These are phyloP conservation scores for Ophiocordyceps australis DNA, from an alignment of 2,329 filamentous ascomycete genomes.

Conservation along the genomic window DNA sequence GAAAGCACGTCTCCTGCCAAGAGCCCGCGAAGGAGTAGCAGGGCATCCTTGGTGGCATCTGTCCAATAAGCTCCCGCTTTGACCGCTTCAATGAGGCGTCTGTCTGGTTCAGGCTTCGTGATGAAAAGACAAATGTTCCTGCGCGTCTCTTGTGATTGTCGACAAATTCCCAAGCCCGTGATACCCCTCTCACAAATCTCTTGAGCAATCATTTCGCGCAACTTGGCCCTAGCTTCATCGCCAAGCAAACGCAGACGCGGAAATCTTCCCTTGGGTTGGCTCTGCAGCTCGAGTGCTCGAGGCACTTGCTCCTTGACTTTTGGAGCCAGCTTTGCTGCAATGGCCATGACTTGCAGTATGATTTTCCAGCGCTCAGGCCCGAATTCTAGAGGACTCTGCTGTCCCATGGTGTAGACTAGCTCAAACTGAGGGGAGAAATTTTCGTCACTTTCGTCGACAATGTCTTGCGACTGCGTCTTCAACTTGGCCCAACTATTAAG, in stretches of 20 bases:
- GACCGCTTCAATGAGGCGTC: not conserved
- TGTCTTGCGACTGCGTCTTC: slow-evolving; percentile 23
- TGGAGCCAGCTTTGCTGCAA: slow-evolving; percentile 15
- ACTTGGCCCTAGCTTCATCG: slow-evolving; percentile 6
- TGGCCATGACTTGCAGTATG: slow-evolving; percentile 29
- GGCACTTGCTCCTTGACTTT: slow-evolving; percentile 13
- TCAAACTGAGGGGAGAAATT: slow-evolving; percentile 39
- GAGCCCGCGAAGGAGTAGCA: slow-evolving; percentile 32
- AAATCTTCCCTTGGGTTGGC: slow-evolving; percentile 16
- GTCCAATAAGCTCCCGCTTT: slow-evolving; percentile 9
- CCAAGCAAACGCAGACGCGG: slow-evolving; percentile 27
- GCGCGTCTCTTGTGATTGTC: not conserved
- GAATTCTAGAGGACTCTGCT: slow-evolving; percentile 26
- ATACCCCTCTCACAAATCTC: slow-evolving; percentile 23
- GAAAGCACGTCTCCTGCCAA: slow-evolving; percentile 31
- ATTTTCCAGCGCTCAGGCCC: slow-evolving; percentile 34
- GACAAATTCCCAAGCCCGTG: slow-evolving; percentile 9
- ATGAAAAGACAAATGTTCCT: not conserved
- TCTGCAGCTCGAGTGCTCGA: slow-evolving; percentile 19
- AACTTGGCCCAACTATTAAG: slow-evolving; percentile 23
- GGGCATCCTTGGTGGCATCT: slow-evolving; percentile 8
- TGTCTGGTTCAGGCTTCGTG: not conserved
- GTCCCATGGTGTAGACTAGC: slow-evolving; percentile 41
- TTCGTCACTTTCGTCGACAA: slow-evolving; percentile 46
- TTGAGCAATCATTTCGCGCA: slow-evolving; percentile 14